These are phyloP conservation scores for Lignosus rhinocerotis DNA, from an alignment of 1,284 basidiomycete genomes.

Conservation along the genomic window DNA sequence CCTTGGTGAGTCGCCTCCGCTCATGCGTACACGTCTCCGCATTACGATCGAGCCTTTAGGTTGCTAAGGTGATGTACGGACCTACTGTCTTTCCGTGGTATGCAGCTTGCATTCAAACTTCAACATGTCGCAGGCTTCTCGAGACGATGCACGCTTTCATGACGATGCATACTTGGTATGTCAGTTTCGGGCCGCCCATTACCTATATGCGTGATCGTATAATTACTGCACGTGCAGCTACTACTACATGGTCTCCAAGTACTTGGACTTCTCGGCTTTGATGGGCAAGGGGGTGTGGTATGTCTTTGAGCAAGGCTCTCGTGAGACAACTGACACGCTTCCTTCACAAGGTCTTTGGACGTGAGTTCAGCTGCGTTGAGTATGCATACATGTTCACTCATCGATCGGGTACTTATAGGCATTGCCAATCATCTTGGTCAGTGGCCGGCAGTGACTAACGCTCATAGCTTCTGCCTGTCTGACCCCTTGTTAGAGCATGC, in stretches of 20 bases:
- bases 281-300: not conserved
- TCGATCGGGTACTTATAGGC: not conserved
- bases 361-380: not conserved
- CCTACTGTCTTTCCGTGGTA: not conserved
- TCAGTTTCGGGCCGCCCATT: not conserved
- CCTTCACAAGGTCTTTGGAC: slow-evolving; percentile 1
- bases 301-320: not conserved
- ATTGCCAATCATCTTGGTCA: slow-evolving; percentile 4
- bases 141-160: slow-evolving; percentile 2
- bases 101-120: not conserved
- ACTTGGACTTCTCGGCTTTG: not conserved
- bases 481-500: not conserved
- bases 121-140: not conserved
- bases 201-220: not conserved
- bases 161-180: slow-evolving; percentile 10
- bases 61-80: slow-evolving; percentile 1
- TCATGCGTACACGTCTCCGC: not conserved
- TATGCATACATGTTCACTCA: not conserved
- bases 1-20: not conserved
- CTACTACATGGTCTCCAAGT: not conserved
- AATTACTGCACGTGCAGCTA: not conserved
- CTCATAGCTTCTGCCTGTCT: not conserved
- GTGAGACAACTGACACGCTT: not conserved
- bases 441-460: not conserved
- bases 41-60: not conserved